These are phyloP conservation scores for Fonsecaea monophora DNA, from an alignment of 2,329 filamentous ascomycete species.

Conservation along the genomic window DNA sequence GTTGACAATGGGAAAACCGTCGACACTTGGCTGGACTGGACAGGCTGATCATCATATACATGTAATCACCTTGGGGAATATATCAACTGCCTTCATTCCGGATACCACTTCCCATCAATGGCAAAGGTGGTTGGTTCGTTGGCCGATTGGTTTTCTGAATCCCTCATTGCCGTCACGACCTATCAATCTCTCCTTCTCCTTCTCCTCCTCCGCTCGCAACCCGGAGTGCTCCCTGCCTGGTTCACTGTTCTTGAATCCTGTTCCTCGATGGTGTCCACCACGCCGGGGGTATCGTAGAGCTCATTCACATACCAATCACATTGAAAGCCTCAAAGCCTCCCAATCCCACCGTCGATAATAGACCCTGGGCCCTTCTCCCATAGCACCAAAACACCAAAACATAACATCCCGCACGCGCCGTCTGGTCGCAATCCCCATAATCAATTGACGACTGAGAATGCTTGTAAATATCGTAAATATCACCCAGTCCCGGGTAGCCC, in stretches of 20 bases:
- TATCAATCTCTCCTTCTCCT: not conserved
- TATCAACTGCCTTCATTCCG: not conserved
- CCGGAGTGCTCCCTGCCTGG: not conserved
- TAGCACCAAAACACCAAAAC: not conserved
- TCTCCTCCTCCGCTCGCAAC: not conserved
- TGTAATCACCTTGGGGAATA: not conserved
- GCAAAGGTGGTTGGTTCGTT: not conserved
- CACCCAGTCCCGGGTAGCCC: not conserved
- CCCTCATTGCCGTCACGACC: not conserved
- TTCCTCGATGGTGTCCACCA: not conserved
- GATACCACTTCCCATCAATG: not conserved
- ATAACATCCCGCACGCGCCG: not conserved
- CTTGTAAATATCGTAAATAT: not conserved
- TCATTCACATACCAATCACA: not conserved
- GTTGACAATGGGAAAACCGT: not conserved
- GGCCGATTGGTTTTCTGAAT: not conserved
- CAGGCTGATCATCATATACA: not conserved
- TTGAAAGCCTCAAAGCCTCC: not conserved
- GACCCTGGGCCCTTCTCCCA: not conserved
- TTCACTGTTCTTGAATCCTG: not conserved
- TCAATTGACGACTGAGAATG: not conserved
- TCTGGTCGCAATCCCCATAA: not conserved
- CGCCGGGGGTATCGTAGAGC: not conserved
- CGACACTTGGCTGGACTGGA: not conserved
- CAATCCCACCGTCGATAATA: not conserved